phyloP scores from a whole-genome alignment of 305 asterid genomes.

The Ruellia speciosa region DNA sequence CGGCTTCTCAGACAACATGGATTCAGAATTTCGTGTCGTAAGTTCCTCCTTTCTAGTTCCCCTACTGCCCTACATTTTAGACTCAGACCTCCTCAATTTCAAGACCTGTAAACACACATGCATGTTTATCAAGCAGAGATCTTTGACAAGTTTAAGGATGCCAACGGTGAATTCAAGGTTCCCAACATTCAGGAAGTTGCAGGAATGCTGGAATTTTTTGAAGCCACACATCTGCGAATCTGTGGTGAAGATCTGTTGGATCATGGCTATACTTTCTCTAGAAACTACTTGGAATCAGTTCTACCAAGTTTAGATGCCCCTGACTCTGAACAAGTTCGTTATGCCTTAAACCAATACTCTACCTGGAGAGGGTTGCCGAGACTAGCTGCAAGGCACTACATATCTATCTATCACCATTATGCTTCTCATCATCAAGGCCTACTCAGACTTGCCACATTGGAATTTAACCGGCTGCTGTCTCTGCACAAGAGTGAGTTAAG shows the following conservation, averaged over 20 bases:
- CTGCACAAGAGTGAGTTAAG: constrained; percentile 30
- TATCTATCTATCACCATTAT: constrained; percentile 23
- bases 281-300: too few species aligned
- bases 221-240: constrained; percentile 25
- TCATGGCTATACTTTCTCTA: background rate
- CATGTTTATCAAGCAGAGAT: constrained; percentile 7
- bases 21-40: constrained; percentile 19
- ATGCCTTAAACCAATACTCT: constrained; percentile 13
- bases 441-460: constrained; percentile 33
- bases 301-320: too few species aligned
- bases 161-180: constrained; percentile 11
- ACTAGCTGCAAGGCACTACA: constrained; percentile 24
- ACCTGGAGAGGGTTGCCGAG: constrained; percentile 30
- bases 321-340: too few species aligned
- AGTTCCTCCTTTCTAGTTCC: background rate
- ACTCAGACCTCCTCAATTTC: too few species aligned
- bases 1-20: constrained; percentile 29
- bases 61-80: background rate
- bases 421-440: constrained; percentile 17
- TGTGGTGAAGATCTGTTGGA: constrained; percentile 22
- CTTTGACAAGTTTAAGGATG: constrained; percentile 28
- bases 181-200: background rate
- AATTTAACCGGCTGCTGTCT: constrained; percentile 30
- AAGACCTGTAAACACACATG: background rate
- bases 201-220: constrained; percentile 23